Percentiles rank a stretch among this genome's conserved stretches.
Evolutionary conservation across 495 filamentous ascomycete genomes (phyloP).

Genomic region (Acidiella bohemica): DNA sequence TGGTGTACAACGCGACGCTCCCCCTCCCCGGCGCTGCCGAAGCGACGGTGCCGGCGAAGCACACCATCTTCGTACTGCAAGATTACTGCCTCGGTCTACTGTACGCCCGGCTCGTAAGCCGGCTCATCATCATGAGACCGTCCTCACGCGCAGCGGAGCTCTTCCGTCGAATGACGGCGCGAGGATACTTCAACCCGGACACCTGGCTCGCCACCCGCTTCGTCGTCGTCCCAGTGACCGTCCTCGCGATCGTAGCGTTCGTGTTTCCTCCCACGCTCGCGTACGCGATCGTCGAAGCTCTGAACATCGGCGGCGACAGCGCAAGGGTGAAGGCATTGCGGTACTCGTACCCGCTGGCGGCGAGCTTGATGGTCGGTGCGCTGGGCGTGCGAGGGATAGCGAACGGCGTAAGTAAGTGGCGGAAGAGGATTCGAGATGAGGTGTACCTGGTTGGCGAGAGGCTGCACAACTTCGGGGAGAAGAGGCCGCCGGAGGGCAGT

Average conservation of each 20-base stretch:
- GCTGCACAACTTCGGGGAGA: slow-evolving; percentile 79
- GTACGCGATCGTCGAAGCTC: neutral
- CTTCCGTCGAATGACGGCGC: slow-evolving; percentile 51
- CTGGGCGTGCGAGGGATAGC: slow-evolving; percentile 40
- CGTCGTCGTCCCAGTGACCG: slow-evolving; percentile 58
- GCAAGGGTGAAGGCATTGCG: slow-evolving; percentile 20
- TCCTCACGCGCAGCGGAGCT: slow-evolving; percentile 58
- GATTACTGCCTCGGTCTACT: slow-evolving; percentile 88
- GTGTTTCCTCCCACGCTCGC: slow-evolving; percentile 42
- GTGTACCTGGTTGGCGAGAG: slow-evolving; percentile 91
- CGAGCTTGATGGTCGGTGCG: slow-evolving; percentile 33
- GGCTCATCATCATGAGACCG: slow-evolving; percentile 48
- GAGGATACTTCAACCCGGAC: slow-evolving; percentile 74
- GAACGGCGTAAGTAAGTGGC: slow-evolving; percentile 47
- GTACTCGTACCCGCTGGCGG: slow-evolving; percentile 28
- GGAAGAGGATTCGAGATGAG: slow-evolving; percentile 74
- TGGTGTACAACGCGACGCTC: neutral
- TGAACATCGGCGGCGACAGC: neutral
- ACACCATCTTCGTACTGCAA: slow-evolving; percentile 80
- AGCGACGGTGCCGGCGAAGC: slow-evolving; percentile 31
- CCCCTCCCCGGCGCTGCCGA: neutral
- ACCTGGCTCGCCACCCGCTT: slow-evolving; percentile 62
- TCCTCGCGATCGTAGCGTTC: slow-evolving; percentile 47
- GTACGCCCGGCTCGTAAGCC: slow-evolving; percentile 74
- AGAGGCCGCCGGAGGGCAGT: slow-evolving; percentile 19